Conservation (phyloP, 176 grass and related monocot genomes). For the Oryza nivara region DNA sequence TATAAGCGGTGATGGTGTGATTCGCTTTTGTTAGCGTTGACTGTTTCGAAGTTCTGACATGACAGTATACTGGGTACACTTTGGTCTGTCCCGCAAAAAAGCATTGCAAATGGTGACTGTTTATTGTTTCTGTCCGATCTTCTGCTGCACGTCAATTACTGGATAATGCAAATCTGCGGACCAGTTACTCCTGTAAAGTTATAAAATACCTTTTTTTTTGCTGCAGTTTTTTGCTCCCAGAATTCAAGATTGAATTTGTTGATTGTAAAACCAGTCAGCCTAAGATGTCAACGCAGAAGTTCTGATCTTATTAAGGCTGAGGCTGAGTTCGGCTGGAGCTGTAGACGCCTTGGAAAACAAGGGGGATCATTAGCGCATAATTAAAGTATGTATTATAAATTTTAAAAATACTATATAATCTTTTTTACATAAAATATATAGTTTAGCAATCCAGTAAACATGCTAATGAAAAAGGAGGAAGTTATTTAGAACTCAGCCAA, state of each 20-base stretch:
- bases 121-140: not conserved
- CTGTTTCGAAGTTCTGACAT: constrained; percentile 18
- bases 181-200: not conserved
- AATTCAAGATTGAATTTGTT: constrained; percentile 12
- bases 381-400: no score
- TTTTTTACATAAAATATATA: no score
- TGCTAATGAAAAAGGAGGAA: no score
- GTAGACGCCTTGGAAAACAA: no score
- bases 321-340: no score
- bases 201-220: no score
- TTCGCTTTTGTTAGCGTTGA: constrained; percentile 13
- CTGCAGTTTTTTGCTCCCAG: not conserved
- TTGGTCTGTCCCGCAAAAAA: not conserved
- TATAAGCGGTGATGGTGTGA: constrained; percentile 20
- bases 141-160: not conserved
- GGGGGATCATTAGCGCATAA: no score
- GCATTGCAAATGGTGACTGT: constrained; percentile 2
- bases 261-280: not conserved
- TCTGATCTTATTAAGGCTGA: not conserved
- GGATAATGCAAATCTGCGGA: not conserved
- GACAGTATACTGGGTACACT: not conserved
- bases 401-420: no score
- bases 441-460: no score
- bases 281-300: constrained; percentile 17
- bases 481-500: no score